Percentiles rank a stretch among this genome's conserved stretches.
Evolutionary conservation across 345 rosid species (phyloP).

Genomic region (Turritis glabra): DNA sequence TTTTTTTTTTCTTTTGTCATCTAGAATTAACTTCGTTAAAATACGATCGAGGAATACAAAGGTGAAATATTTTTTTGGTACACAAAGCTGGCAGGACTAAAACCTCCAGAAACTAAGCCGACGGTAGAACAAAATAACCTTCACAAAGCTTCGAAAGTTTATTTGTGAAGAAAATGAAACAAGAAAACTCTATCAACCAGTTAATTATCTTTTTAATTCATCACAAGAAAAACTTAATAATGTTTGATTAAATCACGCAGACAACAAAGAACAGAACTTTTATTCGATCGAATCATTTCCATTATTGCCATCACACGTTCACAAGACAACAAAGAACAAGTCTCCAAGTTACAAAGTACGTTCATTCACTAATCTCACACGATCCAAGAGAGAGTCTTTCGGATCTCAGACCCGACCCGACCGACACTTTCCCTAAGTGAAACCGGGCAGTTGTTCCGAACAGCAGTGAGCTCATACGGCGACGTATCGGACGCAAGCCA

Average conservation of each 20-base stretch:
- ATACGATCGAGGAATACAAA: too few species aligned
- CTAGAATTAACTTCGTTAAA: too few species aligned
- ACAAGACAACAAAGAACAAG: slow-evolving; percentile 22
- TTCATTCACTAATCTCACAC: slow-evolving; percentile 27
- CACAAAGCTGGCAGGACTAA: too few species aligned
- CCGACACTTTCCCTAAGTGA: slow-evolving; percentile 8
- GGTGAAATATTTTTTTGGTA: too few species aligned
- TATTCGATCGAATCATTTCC: slow-evolving; percentile 17
- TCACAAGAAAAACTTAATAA: not conserved
- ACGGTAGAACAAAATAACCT: too few species aligned
- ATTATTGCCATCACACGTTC: slow-evolving; percentile 25
- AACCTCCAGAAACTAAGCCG: too few species aligned
- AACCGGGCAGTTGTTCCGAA: slow-evolving; percentile 52
- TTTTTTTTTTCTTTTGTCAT: too few species aligned
- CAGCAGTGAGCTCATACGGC: slow-evolving; percentile 64
- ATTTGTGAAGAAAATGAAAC: not conserved
- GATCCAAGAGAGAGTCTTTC: slow-evolving; percentile 38
- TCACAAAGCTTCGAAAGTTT: too few species aligned
- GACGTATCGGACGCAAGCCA: slow-evolving; percentile 74
- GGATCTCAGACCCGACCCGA: slow-evolving; percentile 39
- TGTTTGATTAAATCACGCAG: not conserved
- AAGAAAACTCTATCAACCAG: not conserved
- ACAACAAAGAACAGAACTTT: not conserved
- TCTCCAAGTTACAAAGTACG: not conserved
- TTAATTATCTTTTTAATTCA: not conserved